Base-by-base conservation (phyloP, 345 rosid genomes). In the Camelina laxa region DNA sequence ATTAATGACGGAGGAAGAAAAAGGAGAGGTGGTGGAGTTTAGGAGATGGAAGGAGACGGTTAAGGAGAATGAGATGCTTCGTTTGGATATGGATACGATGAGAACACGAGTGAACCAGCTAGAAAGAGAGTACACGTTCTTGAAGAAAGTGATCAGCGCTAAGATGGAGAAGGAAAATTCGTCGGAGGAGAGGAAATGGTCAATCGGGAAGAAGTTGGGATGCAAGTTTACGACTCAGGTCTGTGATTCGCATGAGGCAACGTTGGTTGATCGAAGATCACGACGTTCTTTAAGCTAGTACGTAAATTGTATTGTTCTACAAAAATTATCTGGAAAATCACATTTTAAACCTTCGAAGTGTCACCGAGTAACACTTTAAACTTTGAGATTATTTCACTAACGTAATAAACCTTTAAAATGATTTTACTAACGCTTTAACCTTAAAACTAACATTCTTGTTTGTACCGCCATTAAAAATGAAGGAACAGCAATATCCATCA, bases 61-160 rank as follows among this genome's bases (percentile, higher is more conserved):
- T 86, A 88, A 85, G 72, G 91, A 93, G 86, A 93, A 93, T 84
- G 89, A 89, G 77, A 84, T 86, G 85, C 83, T 93, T 65, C 86
- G 91, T 45, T 80, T 89, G 56, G 94, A 87, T 74, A 84, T 93
- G 90, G 94, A 89, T 70, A 86, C 86, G 85, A 91, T 91, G 92
- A 85, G 94, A 82, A 86, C 82, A 77, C 87, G 98, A 56, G 90
- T 91, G 72, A 82, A 86, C 57, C 85, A 89, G 82, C 82, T 93
- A 49, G 97, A 93, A 71, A 85, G 79, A 63, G 97, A 93, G 38
- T 93, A 93, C 62, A 85, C 85, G 12, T 69, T 67, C 5, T 86
- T 93, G 89, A 93, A 83, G 85, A 81, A 85, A 65, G 96, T 83
- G 74, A 88, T 93, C 7, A 88, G 89, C 7, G 79, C 62, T 61